Conservation (phyloP, 192 early-diverging fungal genomes). For the Thamnidium elegans region DNA sequence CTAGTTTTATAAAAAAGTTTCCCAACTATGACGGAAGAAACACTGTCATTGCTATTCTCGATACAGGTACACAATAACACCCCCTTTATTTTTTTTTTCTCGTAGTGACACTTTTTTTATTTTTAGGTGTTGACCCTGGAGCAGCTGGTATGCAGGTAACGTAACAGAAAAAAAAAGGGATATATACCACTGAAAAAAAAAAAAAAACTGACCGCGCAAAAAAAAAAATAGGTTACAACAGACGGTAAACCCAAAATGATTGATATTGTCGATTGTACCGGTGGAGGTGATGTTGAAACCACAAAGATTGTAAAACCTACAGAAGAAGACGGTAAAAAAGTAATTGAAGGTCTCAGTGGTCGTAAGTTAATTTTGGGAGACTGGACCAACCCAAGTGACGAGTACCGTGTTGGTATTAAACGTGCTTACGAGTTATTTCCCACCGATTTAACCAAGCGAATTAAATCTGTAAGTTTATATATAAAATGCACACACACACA, state of each 20-base stretch:
- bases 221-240: slow-evolving; percentile 56
- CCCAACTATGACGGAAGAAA: slow-evolving; percentile 87
- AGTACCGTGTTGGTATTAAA: slow-evolving; percentile 85
- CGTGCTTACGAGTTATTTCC: slow-evolving; percentile 75
- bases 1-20: slow-evolving; percentile 76
- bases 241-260: slow-evolving; percentile 90
- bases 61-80: slow-evolving; percentile 57
- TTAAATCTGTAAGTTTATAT: slow-evolving; percentile 46
- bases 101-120: not conserved
- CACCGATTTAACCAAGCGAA: slow-evolving; percentile 41
- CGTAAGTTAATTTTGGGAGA: slow-evolving; percentile 65
- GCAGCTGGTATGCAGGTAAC: slow-evolving; percentile 78
- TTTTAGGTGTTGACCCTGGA: slow-evolving; percentile 80
- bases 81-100: not conserved
- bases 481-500: too few species aligned
- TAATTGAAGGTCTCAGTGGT: slow-evolving; percentile 69
- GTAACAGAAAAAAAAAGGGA: not conserved
- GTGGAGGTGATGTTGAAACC: slow-evolving; percentile 70
- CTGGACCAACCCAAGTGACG: slow-evolving; percentile 80
- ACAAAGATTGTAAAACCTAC: slow-evolving; percentile 55
- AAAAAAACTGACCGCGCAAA: not conserved
- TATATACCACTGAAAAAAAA: not conserved
- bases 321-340: slow-evolving; percentile 40
- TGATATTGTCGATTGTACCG: slow-evolving; percentile 94
- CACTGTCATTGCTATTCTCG: slow-evolving; percentile 86